These are phyloP conservation scores for Paramecium primaurelia DNA, from an alignment of 73 alveolate species.

Conservation along the genomic window DNA sequence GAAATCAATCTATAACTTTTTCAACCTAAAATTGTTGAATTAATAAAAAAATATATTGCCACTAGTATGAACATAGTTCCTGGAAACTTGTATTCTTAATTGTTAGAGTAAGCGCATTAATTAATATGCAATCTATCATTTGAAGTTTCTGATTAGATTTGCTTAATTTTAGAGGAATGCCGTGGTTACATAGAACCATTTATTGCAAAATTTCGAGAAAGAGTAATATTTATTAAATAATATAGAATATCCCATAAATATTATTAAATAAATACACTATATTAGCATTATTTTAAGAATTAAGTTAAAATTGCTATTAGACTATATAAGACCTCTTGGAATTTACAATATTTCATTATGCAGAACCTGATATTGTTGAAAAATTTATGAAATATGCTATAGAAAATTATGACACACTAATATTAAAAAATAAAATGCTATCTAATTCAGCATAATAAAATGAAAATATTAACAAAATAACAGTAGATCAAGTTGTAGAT, in stretches of 20 bases:
- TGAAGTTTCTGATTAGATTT: not conserved
- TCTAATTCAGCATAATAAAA: not conserved
- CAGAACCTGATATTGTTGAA: slow-evolving; percentile 28
- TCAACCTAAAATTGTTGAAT: not conserved
- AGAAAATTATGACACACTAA: not conserved
- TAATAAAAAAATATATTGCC: not conserved
- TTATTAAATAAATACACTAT: not conserved
- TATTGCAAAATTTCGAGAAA: not conserved
- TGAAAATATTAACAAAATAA: not conserved
- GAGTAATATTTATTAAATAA: not conserved
- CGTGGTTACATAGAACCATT: not conserved
- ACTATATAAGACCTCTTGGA: slow-evolving; percentile 9
- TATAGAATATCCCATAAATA: not conserved
- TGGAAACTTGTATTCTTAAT: not conserved
- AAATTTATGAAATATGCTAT: slow-evolving; percentile 12
- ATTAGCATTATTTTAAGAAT: not conserved
- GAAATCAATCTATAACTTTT: not conserved
- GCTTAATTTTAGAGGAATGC: slow-evolving; percentile 7
- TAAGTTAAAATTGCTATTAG: not conserved
- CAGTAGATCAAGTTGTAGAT: not conserved
- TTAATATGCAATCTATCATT: not conserved
- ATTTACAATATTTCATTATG: slow-evolving; percentile 21
- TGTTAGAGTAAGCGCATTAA: not conserved
- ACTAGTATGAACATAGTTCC: not conserved
- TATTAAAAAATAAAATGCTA: not conserved